These are phyloP conservation scores for Vaccinium darrowii DNA, from an alignment of 148 eudicot species.

Conservation along the genomic window DNA sequence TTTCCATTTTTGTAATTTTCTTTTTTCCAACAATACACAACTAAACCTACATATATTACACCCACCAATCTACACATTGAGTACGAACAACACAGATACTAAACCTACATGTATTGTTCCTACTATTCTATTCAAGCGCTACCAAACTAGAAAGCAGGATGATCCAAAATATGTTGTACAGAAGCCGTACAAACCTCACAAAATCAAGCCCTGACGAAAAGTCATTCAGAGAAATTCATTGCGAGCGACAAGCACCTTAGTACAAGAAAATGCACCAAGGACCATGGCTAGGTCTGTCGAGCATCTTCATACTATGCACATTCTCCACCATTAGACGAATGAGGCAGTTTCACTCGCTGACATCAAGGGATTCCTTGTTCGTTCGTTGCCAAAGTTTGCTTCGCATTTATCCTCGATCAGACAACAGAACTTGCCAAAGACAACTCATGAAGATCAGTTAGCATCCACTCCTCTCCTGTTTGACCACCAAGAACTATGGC, in stretches of 20 bases:
- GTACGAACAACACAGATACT: constrained; percentile 22
- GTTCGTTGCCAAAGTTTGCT: constrained; percentile 9
- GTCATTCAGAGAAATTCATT: constrained; percentile 20
- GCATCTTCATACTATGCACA: constrained; percentile 18
- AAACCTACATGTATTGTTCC: constrained; percentile 22
- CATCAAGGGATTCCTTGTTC: not conserved
- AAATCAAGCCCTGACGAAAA: constrained; percentile 31
- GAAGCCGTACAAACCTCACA: constrained; percentile 39
- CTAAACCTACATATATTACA: constrained; percentile 5
- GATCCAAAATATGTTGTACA: constrained; percentile 16
- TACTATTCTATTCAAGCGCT: constrained; percentile 21
- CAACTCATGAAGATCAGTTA: constrained; percentile 80
- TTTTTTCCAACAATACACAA: constrained; percentile 7
- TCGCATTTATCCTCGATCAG: constrained; percentile 22
- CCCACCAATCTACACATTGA: constrained; percentile 5
- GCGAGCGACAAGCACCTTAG: constrained; percentile 17
- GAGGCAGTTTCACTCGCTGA: constrained; percentile 16
- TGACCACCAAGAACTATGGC: constrained; percentile 98
- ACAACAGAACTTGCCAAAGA: constrained; percentile 60
- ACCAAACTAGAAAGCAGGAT: constrained; percentile 25
- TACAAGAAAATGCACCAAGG: constrained; percentile 22
- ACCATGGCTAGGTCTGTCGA: constrained; percentile 9
- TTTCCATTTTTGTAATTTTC: not conserved
- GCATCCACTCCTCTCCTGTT: constrained; percentile 96
- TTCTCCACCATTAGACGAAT: not conserved